Base-by-base conservation (phyloP, 352 stramenopile genomes). In the Globisporangium iwayamae region DNA sequence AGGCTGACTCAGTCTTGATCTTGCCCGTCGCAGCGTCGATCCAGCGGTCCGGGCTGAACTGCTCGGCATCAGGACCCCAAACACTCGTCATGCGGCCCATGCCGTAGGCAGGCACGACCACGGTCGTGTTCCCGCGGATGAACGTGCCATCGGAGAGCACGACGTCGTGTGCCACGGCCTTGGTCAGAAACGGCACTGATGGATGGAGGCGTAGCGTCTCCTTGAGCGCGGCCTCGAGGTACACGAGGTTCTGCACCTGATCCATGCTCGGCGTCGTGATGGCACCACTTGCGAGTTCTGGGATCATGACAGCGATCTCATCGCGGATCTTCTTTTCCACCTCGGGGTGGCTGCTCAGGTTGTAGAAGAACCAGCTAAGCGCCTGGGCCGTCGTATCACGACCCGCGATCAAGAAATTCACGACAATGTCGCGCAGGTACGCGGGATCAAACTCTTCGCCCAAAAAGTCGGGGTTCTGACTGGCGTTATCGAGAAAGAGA, bases 1-100 rank as follows among this genome's bases (percentile, higher is more conserved):
- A 93, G 7, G 78, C 20, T 9, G 79, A 87, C 4, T 82, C 67
- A 1, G 41, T 41, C 14, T 71, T 55, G 2, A 82, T 22, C 48
- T 76, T 79, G 0, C 70, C 70, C 0, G 73, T 78, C 4, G 46
- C n/a, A 3, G 63, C 13, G 45, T 91, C 78, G 56, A 93, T 70
- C 73, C 74, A 93, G 5, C 86, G 79, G 38, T 93, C 80, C 0
- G 87, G 87, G 22, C 76, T 84, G 66, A 89, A 90, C 30, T 79
- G 58, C 10, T 61, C 51, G 18, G 79, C 78, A 45, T 95, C 85
- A 0, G 57, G 36, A 2, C 82, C 83, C 85, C 85, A 94, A 0
- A 94, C 66, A n/a, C 75, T 63, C 25, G 64, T 45, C 63, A 88
- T 80, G 25, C 84, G 72, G 1, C 73, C 85, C 16, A 93, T 71